Evolutionary conservation across 2,329 filamentous ascomycete species (phyloP).

Genomic region (Fusarium multiceps): DNA sequence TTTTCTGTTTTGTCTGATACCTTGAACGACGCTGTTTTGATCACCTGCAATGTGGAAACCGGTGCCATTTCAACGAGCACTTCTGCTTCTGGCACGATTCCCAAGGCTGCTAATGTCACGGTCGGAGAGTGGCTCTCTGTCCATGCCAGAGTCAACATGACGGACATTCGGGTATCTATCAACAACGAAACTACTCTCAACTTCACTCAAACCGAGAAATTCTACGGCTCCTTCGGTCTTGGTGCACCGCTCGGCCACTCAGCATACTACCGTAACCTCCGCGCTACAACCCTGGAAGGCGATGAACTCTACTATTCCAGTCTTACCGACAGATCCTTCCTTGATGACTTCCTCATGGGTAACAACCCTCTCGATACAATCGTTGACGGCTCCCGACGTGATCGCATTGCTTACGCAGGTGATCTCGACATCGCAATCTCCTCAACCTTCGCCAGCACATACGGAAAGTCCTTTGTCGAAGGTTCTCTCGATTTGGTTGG

Average conservation of each 20-base stretch:
- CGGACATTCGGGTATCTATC: not conserved
- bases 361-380: not conserved
- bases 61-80: not conserved
- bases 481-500: not conserved
- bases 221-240: not conserved
- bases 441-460: not conserved
- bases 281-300: not conserved
- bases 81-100: fast-evolving
- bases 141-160: not conserved
- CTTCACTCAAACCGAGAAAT: not conserved
- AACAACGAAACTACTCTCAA: not conserved
- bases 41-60: not conserved
- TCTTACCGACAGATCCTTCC: not conserved
- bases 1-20: not conserved
- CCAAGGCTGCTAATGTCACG: fast-evolving
- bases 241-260: not conserved
- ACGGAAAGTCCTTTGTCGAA: not conserved
- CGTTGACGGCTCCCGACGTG: not conserved
- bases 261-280: not conserved
- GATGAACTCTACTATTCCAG: not conserved
- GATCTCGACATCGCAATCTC: not conserved
- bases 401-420: not conserved
- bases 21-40: not conserved
- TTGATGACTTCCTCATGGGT: not conserved
- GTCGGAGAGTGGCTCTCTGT: not conserved